Evolutionary conservation across 164 flowering plant species (phyloP).

Genomic region (Tinospora cordifolia): DNA sequence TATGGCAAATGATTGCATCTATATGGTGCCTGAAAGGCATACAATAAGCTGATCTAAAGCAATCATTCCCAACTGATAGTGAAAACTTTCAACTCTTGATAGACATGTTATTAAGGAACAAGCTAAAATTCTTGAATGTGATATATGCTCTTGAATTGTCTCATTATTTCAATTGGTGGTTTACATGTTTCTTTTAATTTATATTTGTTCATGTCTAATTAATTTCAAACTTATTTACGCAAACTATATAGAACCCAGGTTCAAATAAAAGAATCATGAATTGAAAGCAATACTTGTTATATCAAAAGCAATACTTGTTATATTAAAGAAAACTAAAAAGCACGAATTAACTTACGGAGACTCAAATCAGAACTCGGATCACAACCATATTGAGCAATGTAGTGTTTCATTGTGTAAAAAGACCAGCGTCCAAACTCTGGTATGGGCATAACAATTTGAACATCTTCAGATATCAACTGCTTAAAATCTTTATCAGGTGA

Average conservation of each 20-base stretch:
- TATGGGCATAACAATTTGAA: constrained; percentile 80
- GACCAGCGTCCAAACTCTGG: constrained; percentile 80
- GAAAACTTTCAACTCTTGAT: neutral
- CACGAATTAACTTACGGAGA: constrained; percentile 49
- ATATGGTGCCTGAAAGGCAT: neutral
- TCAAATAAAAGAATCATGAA: neutral
- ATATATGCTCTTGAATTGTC: neutral
- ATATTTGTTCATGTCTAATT: neutral
- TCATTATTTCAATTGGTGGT: neutral
- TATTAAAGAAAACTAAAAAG: neutral
- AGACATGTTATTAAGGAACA: neutral
- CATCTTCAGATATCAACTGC: constrained; percentile 88
- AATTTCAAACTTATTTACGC: neutral
- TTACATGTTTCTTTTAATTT: neutral
- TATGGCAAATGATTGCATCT: neutral
- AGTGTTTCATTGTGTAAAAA: constrained; percentile 80
- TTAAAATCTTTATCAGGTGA: constrained; percentile 98
- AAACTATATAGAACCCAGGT: neutral
- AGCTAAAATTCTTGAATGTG: neutral
- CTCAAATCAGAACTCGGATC: constrained; percentile 83
- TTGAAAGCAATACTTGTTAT: neutral
- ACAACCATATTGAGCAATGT: constrained; percentile 65
- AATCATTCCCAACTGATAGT: neutral
- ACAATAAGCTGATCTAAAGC: neutral
- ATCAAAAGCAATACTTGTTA: neutral